Evolutionary conservation across 345 rosid genomes (phyloP).

Genomic region (Lepidium africanum): DNA sequence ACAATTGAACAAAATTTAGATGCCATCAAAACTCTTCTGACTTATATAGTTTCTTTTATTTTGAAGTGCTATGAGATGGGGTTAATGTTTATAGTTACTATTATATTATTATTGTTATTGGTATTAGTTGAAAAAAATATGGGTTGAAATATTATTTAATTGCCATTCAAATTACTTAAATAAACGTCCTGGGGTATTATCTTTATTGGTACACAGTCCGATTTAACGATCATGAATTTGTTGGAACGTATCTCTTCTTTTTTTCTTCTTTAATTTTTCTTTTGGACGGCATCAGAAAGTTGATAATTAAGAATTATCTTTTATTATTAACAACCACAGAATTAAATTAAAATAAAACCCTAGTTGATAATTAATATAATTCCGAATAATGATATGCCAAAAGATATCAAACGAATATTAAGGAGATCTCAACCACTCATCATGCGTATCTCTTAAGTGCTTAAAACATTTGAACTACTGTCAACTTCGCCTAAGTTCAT

Average conservation of each 20-base stretch:
- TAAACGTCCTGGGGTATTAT: background rate
- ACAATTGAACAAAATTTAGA: no score
- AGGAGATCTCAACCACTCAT: constrained; percentile 26
- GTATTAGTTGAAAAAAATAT: no score
- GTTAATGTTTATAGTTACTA: no score
- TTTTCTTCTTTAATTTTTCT: background rate
- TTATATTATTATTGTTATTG: no score
- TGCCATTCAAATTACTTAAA: background rate
- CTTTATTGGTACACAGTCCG: constrained; percentile 20
- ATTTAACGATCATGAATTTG: constrained; percentile 9
- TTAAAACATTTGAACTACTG: constrained; percentile 11
- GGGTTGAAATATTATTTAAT: background rate
- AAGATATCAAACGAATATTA: constrained; percentile 26
- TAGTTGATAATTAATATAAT: background rate
- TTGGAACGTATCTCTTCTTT: background rate
- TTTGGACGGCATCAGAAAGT: constrained; percentile 4
- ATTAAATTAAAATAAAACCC: background rate
- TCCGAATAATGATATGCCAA: constrained; percentile 6
- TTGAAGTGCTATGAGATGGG: no score
- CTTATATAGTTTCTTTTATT: no score
- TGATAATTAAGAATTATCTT: background rate
- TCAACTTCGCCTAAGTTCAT: constrained; percentile 15
- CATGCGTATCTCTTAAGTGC: constrained; percentile 23
- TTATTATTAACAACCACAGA: background rate
- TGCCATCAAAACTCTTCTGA: no score